phyloP scores from a whole-genome alignment of 163 green algal genomes.

The Picocystis sp. region DNA sequence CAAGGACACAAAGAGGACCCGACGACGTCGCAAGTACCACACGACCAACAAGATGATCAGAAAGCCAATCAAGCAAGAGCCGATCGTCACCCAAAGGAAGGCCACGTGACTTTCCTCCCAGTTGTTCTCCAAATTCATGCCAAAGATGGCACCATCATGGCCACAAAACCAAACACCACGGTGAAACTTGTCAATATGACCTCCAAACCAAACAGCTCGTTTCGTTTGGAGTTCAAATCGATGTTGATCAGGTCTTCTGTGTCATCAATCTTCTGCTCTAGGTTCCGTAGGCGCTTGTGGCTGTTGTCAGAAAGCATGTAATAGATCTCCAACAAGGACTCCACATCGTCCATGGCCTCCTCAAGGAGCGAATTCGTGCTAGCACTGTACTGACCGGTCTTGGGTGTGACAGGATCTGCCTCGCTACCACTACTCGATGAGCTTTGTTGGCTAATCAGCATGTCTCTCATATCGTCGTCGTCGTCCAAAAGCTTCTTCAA shows the following conservation, averaged over 20 bases:
- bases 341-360: slow-evolving; percentile 73
- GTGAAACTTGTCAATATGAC: slow-evolving; percentile 64
- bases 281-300: slow-evolving; percentile 6
- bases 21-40: not conserved
- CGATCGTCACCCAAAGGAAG: slow-evolving; percentile 16
- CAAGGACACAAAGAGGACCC: not conserved
- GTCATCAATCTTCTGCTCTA: slow-evolving; percentile 36
- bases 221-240: slow-evolving; percentile 65
- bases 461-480: no score
- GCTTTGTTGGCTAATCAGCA: no score
- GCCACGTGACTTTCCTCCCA: slow-evolving; percentile 10
- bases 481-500: no score
- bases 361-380: no score
- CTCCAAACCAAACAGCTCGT: slow-evolving; percentile 55
- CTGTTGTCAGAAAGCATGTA: slow-evolving; percentile 25
- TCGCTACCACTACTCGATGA: no score
- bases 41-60: not conserved
- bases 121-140: slow-evolving; percentile 71
- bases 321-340: slow-evolving; percentile 42
- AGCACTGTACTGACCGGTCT: no score
- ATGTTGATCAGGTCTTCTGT: slow-evolving; percentile 78
- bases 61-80: not conserved
- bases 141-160: slow-evolving; percentile 58
- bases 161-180: slow-evolving; percentile 53
- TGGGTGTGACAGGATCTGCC: no score